Evolutionary conservation across 352 stramenopile species (phyloP), one percentile per base, ranked within the genome.

Genomic region (Globisporangium heterothallicum): DNA sequence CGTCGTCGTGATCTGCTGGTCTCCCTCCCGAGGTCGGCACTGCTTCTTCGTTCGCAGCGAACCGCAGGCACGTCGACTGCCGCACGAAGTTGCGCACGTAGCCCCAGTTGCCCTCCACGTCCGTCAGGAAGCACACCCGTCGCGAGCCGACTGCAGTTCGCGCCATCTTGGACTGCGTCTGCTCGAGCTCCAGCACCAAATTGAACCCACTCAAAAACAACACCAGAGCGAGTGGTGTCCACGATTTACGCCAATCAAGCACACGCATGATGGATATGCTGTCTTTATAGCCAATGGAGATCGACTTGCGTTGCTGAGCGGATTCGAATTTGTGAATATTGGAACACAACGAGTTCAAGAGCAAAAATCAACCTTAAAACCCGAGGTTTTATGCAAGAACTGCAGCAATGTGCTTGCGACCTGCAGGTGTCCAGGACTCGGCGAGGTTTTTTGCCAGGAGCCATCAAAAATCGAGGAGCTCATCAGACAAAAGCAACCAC

Each of bases 91-190:
- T 75, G 43, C 72, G 71, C 41, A 94, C 72, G 49, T 92, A 94
- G 22, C 74, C 42, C 74, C 78, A 90, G 52, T 91, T 94, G 30
- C 84, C 80, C 55, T 94, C 78, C 1, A 88, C 63, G 59, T 94
- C 83, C 25, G 83, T 94, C 22, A 88, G 63, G 42, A 90, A 78
- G 53, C 68, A 84, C 35, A 91, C 65, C 16, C 77, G 77, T 53
- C 66, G 55, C 29, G 61, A 49, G 21, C 53, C 58, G 4, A 43
- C 49, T 8, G 45, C 38, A 2, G 46, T 18, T 24, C 14, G 34
- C 30, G 52, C 19, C 10, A 42, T 16, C 16, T 32, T 42, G n/a
- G n/a, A n/a, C n/a, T n/a, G n/a, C n/a, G n/a, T n/a, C 41, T 24
- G 21, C 21, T 4, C 40, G 14, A 8, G 14, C 19, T 16, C 7